Base-by-base conservation (phyloP, 2,329 filamentous ascomycete species). In the Berkeleyomyces basicola region DNA sequence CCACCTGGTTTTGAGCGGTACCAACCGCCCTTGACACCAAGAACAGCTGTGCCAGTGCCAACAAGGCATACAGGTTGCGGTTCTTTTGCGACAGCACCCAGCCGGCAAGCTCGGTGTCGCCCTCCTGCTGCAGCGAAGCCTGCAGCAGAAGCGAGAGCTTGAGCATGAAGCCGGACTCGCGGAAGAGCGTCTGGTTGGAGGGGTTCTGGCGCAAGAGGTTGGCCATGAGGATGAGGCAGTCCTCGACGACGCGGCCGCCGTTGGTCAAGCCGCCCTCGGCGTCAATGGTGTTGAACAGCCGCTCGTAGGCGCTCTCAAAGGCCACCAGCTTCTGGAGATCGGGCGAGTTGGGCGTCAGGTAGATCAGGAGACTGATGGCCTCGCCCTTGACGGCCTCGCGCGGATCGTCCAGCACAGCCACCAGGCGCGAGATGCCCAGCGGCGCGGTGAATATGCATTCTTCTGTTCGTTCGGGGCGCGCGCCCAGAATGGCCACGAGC, bases 301-400 rank as follows among this genome's bases (percentile, higher is more conserved):
- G 84, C 65, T 93, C 90, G 69, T 96, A 97, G 0, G 91, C 89
- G 77, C 90, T 92, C 69, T 96, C 90, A 67, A 96, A 97, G 0
- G 90, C 93, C 33, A 97, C 91, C 1, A 97, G 80, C 72, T 97
- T 97, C 71, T 97, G 91, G 61, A 99, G 82, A 69, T 97, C 91
- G 49, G 85, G 76, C 7, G 92, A 96, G 0, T 85, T 85, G 39
- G 90, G 88, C 0, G 93, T 96, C 39, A 99, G 79, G 63, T 90
- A 88, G 40, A 88, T 95, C 58, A 99, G 81, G 11, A 99, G 79
- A n/a, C 86, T 79, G 37, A 99, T 80, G 3, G 85, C 90, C 74
- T 95, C 89, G 74, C 95, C 95, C 66, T 92, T 84, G 58, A 97
- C 80, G 14, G 89, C 89, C 68, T 99, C 93, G 67, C 90, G 82